Evolutionary conservation across 2,329 filamentous ascomycete species (phyloP).

Genomic region (Malbranchea zuffiana): DNA sequence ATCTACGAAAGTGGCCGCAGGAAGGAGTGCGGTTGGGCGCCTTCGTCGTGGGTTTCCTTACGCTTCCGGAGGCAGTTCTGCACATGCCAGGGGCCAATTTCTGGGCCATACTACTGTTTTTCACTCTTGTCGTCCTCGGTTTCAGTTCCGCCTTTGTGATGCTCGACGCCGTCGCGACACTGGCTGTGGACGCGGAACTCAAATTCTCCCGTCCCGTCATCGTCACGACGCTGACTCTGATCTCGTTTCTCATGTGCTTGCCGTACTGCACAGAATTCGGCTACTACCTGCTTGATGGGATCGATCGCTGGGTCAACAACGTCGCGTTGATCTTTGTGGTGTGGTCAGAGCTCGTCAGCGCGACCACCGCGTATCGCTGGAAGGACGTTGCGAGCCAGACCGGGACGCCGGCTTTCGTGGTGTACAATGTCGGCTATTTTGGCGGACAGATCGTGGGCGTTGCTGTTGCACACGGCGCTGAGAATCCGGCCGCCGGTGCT

Average conservation of each 20-base stretch:
- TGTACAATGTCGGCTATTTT: conserved; percentile 47
- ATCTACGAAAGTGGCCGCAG: conserved; percentile 32
- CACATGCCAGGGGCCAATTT: conserved; percentile 49
- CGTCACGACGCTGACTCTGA: conserved; percentile 40
- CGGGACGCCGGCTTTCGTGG: conserved; percentile 37
- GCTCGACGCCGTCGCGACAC: conserved; percentile 46
- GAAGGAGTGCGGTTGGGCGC: conserved; percentile 37
- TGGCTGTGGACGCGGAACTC: conserved; percentile 44
- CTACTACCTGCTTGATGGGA: conserved; percentile 44
- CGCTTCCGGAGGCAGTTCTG: conserved; percentile 45
- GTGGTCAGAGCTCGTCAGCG: conserved; percentile 43
- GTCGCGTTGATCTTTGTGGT: conserved; percentile 49
- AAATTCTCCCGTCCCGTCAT: conserved; percentile 39
- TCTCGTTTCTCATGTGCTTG: conserved; percentile 45
- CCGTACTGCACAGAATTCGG: conserved; percentile 50
- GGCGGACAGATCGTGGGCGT: conserved; percentile 44
- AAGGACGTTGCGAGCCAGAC: conserved; percentile 42
- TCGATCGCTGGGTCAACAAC: conserved; percentile 49
- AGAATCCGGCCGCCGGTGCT: conserved; percentile 36
- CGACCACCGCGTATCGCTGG: conserved; percentile 48
- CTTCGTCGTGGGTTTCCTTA: conserved; percentile 50
- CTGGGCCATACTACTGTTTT: conserved; percentile 49
- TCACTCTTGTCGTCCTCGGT: conserved; percentile 48
- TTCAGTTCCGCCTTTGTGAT: conserved; percentile 51
- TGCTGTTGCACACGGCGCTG: conserved; percentile 38